Evolutionary conservation across 768 basidiomycete genomes (phyloP).

Genomic region (Termitomyces eurrhizus): DNA sequence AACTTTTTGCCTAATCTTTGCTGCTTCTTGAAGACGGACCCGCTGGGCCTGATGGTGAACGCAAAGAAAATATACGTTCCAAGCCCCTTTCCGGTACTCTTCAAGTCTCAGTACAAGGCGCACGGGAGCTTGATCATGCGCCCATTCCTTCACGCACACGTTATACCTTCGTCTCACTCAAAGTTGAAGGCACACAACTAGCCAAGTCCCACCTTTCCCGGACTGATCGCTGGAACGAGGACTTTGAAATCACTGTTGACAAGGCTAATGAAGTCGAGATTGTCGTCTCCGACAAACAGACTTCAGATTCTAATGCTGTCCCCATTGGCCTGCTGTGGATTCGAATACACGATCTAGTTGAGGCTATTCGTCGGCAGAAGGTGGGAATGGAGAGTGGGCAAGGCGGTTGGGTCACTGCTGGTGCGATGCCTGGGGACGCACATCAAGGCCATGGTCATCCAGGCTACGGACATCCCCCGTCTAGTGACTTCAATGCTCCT

Average conservation of each 20-base stretch:
- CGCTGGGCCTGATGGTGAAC: conserved; percentile 71
- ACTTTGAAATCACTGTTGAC: conserved; percentile 94
- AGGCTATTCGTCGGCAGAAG: conserved; percentile 89
- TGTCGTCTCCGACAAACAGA: conserved; percentile 90
- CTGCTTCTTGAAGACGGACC: conserved; percentile 27
- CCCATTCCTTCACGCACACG: conserved; percentile 68
- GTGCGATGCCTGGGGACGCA: conserved; percentile 73
- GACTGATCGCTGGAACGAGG: conserved; percentile 97
- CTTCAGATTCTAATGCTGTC: conserved; percentile 72
- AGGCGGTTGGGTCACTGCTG: conserved; percentile 94
- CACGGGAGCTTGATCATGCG: conserved; percentile 93
- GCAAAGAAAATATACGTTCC: conserved; percentile 88
- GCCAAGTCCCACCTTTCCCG: conserved; percentile 90
- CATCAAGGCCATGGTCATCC: conserved; percentile 26
- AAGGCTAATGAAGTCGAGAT: conserved; percentile 99
- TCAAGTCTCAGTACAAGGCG: conserved; percentile 82
- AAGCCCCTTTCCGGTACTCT: conserved; percentile 94
- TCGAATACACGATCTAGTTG: conserved; percentile 88
- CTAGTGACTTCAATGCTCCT: conserved; percentile 45
- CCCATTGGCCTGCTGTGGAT: conserved; percentile 97
- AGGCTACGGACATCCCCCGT: conserved; percentile 27
- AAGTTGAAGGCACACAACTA: conserved; percentile 92
- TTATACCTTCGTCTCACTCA: conserved; percentile 90
- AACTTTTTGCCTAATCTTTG: neutral
- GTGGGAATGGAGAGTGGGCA: conserved; percentile 83